Conservation (phyloP, 2,329 filamentous ascomycete species). For the Alternaria postmessia region DNA sequence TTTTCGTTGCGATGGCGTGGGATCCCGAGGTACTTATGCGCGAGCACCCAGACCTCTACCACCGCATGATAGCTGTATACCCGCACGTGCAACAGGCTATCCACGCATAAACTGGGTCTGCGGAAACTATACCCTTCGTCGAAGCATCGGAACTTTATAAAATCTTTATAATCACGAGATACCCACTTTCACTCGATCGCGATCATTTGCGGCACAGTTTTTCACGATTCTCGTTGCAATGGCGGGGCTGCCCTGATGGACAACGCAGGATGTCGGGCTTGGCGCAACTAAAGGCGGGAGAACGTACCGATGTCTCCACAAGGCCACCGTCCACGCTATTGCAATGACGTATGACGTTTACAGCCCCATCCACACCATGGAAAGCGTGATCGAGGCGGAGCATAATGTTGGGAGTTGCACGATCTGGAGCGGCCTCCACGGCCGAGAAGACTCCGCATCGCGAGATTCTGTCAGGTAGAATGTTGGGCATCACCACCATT, state of each 20-base stretch:
- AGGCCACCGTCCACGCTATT: constrained; percentile 24
- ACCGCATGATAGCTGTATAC: constrained; percentile 80
- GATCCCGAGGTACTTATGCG: constrained; percentile 76
- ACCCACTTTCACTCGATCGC: constrained; percentile 16
- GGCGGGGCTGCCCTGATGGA: constrained; percentile 23
- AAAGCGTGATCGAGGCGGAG: constrained; percentile 18
- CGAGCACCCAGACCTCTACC: constrained; percentile 83
- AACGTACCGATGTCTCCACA: constrained; percentile 20
- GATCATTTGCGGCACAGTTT: constrained; percentile 13
- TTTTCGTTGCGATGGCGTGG: constrained; percentile 81
- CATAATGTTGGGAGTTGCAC: constrained; percentile 13
- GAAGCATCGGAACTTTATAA: not conserved
- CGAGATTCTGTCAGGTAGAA: constrained; percentile 2
- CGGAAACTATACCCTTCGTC: not conserved
- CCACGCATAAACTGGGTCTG: constrained; percentile 56
- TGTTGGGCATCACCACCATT: constrained; percentile 13
- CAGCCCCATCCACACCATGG: constrained; percentile 9
- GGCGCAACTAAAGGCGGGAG: constrained; percentile 35
- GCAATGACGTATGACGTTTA: constrained; percentile 34
- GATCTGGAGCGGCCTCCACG: constrained; percentile 30
- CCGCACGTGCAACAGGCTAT: constrained; percentile 83
- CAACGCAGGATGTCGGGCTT: constrained; percentile 28
- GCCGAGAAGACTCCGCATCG: constrained; percentile 30
- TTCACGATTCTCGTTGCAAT: constrained; percentile 18
- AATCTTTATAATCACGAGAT: constrained; percentile 13